Conservation (phyloP, 495 filamentous ascomycete species). For the Xylaria curta region DNA sequence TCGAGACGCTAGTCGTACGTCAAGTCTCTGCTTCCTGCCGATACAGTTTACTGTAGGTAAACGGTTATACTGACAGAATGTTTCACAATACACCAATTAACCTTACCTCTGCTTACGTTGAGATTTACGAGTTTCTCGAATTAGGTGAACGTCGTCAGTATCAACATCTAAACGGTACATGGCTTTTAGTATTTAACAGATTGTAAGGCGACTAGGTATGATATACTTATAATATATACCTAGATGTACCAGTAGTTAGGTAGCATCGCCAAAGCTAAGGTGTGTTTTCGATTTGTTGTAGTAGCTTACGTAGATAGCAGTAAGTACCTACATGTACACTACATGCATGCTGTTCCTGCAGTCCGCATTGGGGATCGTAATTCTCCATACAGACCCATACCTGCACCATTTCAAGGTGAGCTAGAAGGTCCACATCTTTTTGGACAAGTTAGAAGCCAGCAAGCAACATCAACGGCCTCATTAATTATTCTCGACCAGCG, state of each 20-base stretch:
- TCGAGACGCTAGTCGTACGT: constrained; percentile 5
- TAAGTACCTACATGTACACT: background rate
- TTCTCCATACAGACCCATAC: background rate
- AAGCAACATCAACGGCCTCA: constrained; percentile 14
- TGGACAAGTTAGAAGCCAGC: constrained; percentile 14
- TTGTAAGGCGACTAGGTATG: background rate
- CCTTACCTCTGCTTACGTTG: too few relatives aligned
- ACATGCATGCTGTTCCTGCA: background rate
- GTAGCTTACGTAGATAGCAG: background rate
- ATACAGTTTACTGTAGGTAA: too few relatives aligned
- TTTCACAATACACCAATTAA: too few relatives aligned
- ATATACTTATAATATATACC: background rate
- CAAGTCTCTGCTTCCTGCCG: too few relatives aligned
- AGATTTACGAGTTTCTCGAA: too few relatives aligned
- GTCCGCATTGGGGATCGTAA: constrained; percentile 6
- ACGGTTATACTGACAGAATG: too few relatives aligned
- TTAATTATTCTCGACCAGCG: constrained; percentile 6
- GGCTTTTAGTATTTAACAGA: too few relatives aligned
- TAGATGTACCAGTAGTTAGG: background rate
- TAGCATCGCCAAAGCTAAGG: background rate
- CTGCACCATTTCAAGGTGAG: background rate
- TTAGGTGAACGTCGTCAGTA: too few relatives aligned
- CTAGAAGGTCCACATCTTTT: constrained; percentile 16
- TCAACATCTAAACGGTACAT: too few relatives aligned
- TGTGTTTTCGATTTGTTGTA: background rate